A percentile compares a stretch with the other conserved stretches of the same genome.
These are phyloP conservation scores for Nannochloris sp. DNA, from an alignment of 139 green algal species.

Conservation along the genomic window DNA sequence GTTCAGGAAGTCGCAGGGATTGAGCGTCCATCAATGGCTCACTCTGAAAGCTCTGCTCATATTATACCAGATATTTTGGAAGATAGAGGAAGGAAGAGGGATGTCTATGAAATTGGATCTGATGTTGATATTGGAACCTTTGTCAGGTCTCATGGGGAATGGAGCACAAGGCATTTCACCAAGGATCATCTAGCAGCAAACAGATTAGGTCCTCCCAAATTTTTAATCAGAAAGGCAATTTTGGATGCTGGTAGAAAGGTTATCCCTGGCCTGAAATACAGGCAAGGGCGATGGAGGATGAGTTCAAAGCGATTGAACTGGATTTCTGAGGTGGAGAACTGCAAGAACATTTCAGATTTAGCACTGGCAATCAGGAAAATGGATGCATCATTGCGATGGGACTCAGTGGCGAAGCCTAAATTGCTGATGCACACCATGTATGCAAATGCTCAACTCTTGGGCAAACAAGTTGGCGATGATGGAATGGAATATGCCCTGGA, in stretches of 20 bases:
- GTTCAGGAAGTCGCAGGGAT: background rate
- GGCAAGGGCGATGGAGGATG: conserved; percentile 10
- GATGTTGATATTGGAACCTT: conserved; percentile 8
- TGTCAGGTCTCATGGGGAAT: conserved; percentile 18
- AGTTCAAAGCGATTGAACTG: conserved; percentile 17
- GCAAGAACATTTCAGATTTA: conserved; percentile 21
- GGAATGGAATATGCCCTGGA: background rate
- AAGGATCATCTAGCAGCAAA: background rate
- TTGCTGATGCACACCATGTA: background rate
- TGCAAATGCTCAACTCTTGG: background rate
- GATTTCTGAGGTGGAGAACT: conserved; percentile 21
- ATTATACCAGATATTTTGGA: background rate
- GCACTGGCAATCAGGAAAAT: conserved; percentile 34
- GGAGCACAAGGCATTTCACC: conserved; percentile 3
- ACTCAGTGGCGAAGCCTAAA: conserved; percentile 5
- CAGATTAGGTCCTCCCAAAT: conserved; percentile 11
- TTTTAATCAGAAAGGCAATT: conserved; percentile 18
- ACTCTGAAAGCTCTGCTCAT: background rate
- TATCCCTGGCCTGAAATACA: conserved; percentile 29
- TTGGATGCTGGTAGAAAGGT: conserved; percentile 18
- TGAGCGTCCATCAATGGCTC: background rate
- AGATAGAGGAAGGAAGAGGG: conserved; percentile 1
- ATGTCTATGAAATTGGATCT: conserved; percentile 19
- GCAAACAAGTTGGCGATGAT: background rate
- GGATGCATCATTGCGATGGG: conserved; percentile 22